These are phyloP conservation scores for Ceratobasidium sp. DNA, from an alignment of 1,284 basidiomycete genomes.

Conservation along the genomic window DNA sequence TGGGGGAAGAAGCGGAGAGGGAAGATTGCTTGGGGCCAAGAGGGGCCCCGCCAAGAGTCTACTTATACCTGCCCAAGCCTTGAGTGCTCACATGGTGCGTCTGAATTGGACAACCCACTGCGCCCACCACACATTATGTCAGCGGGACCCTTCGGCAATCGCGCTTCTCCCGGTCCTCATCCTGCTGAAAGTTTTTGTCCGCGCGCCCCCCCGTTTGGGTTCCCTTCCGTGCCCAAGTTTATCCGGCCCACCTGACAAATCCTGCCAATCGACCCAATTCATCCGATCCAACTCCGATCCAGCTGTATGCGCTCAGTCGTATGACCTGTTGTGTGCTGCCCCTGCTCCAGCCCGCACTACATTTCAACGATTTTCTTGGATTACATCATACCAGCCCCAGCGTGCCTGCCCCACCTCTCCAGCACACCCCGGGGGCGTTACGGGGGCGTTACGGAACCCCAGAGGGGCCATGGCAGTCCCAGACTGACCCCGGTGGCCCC, in stretches of 20 bases:
- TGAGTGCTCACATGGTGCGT: neutral
- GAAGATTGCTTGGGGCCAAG: slow-evolving; percentile 23
- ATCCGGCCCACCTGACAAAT: neutral
- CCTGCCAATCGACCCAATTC: neutral
- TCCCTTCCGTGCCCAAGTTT: too few species aligned
- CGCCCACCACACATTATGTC: neutral
- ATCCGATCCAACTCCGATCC: neutral
- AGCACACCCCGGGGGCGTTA: neutral
- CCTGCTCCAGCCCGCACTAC: too few species aligned
- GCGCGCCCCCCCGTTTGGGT: neutral
- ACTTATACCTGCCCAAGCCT: slow-evolving; percentile 8
- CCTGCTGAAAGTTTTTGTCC: neutral
- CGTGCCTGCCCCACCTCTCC: neutral
- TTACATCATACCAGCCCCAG: neutral
- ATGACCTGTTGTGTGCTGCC: neutral
- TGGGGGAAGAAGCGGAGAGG: neutral
- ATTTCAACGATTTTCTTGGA: neutral
- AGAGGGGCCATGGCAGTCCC: neutral
- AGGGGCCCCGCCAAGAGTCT: slow-evolving; percentile 25
- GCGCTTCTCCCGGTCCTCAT: slow-evolving; percentile 10
- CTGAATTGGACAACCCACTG: neutral
- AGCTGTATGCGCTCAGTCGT: too few species aligned
- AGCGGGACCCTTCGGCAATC: slow-evolving; percentile 5
- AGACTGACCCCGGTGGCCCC: slow-evolving; percentile 1
- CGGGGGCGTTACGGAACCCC: neutral